A percentile compares a stretch with the other conserved stretches of the same genome.
Evolutionary conservation across 2,329 filamentous ascomycete species (phyloP).

Genomic region (Aspergillus ruber): DNA sequence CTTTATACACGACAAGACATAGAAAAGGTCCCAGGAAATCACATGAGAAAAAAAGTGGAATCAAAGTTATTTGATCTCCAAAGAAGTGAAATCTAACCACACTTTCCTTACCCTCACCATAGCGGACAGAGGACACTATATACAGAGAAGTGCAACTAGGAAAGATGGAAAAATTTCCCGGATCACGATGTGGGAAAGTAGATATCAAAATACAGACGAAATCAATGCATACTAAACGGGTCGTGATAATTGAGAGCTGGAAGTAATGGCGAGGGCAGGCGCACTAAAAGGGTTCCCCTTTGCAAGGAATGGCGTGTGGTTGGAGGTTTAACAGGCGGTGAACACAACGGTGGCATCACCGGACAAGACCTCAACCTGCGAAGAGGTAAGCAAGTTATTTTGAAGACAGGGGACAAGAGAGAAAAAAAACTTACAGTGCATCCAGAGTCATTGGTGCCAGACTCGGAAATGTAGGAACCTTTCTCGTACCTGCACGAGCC

Average conservation of each 20-base stretch:
- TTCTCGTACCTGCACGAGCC: conserved; percentile 60
- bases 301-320: neutral
- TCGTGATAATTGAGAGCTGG: conserved; percentile 19
- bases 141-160: neutral
- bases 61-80: conserved; percentile 12
- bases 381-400: conserved; percentile 10
- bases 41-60: conserved; percentile 2
- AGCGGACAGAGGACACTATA: conserved; percentile 9
- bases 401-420: neutral
- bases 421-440: conserved; percentile 68
- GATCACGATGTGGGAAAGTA: conserved; percentile 19
- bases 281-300: conserved; percentile 6
- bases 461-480: conserved; percentile 54
- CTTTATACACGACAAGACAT: neutral
- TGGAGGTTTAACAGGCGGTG: conserved; percentile 9
- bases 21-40: neutral
- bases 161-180: conserved; percentile 14
- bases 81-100: conserved; percentile 19
- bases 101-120: conserved; percentile 9
- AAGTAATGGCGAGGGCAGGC: conserved; percentile 1
- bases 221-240: conserved; percentile 22
- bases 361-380: conserved; percentile 43
- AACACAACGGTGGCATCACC: conserved; percentile 47
- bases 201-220: conserved; percentile 33
- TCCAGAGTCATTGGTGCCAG: conserved; percentile 49